phyloP scores from a whole-genome alignment of 306 rosid genomes.

The Cicer pinnatifidum region DNA sequence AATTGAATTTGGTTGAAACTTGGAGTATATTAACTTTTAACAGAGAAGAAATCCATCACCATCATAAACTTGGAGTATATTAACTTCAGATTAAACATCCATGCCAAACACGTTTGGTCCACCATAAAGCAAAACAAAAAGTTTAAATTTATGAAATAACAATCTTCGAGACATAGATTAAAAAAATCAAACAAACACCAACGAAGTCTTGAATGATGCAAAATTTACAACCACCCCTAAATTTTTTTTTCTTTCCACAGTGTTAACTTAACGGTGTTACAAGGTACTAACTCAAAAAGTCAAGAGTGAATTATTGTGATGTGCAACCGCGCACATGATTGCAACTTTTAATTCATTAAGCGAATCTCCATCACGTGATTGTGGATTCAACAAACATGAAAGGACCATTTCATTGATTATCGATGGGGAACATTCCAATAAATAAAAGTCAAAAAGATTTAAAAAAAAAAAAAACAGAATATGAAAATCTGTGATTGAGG shows the following conservation, averaged over 20 bases:
- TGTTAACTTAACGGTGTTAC: neutral
- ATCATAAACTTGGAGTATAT: neutral
- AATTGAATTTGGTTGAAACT: neutral
- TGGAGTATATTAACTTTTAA: slow-evolving; percentile 5
- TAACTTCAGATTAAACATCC: neutral
- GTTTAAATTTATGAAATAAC: neutral
- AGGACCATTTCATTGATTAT: slow-evolving; percentile 2
- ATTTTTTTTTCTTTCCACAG: neutral
- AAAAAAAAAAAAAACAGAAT: neutral
- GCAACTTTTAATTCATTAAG: slow-evolving; percentile 8
- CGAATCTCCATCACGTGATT: slow-evolving; percentile 28
- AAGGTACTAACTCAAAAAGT: neutral
- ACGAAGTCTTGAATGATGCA: neutral
- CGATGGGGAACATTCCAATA: slow-evolving; percentile 5
- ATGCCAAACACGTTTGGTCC: slow-evolving; percentile 10
- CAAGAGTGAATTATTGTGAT: neutral
- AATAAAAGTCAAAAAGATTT: neutral
- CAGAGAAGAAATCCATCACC: slow-evolving; percentile 17
- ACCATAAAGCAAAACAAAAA: slow-evolving; percentile 19
- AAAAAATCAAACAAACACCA: slow-evolving; percentile 13
- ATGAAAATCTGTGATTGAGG: neutral
- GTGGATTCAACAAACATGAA: slow-evolving; percentile 12
- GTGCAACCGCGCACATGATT: neutral
- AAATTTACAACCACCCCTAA: neutral
- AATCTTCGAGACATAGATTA: neutral